phyloP scores from a whole-genome alignment of 2,329 filamentous ascomycete species.

The Epichloe aotearoae region DNA sequence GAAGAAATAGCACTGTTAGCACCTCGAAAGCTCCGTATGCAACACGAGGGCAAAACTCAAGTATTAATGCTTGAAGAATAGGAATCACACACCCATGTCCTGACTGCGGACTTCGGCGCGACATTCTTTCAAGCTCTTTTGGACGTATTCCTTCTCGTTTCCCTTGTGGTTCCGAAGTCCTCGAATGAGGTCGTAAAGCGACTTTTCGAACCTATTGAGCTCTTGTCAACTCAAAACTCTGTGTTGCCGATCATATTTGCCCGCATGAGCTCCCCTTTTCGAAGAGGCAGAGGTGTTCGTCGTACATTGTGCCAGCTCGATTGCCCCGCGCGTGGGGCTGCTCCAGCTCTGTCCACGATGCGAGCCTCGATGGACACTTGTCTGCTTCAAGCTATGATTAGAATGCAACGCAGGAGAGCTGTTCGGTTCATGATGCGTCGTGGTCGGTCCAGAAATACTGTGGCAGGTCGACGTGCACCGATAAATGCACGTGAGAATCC shows the following conservation, averaged over 20 bases:
- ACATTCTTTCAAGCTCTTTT: slow-evolving; percentile 89
- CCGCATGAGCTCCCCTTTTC: neutral
- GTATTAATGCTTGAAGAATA: neutral
- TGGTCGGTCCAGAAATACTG: neutral
- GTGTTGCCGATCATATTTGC: neutral
- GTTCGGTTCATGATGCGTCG: slow-evolving; percentile 13
- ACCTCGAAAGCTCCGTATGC: no score
- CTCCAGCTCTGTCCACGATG: neutral
- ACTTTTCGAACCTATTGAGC: slow-evolving; percentile 83
- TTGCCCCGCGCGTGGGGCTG: slow-evolving; percentile 17
- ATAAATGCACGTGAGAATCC: neutral
- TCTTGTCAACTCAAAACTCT: neutral
- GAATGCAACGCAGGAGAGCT: slow-evolving; percentile 7
- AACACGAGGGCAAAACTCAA: neutral
- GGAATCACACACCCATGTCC: slow-evolving; percentile 61
- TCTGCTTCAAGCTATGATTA: slow-evolving; percentile 8
- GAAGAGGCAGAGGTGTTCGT: neutral
- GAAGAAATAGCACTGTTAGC: neutral
- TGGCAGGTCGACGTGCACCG: neutral
- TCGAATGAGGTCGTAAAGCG: slow-evolving; percentile 94
- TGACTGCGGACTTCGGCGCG: slow-evolving; percentile 80
- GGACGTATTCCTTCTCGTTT: slow-evolving; percentile 88
- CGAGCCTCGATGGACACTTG: neutral
- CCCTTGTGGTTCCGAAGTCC: slow-evolving; percentile 93
- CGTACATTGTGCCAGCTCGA: slow-evolving; percentile 1